phyloP scores from a whole-genome alignment of 345 rosid species.

The Murraya koenigii region DNA sequence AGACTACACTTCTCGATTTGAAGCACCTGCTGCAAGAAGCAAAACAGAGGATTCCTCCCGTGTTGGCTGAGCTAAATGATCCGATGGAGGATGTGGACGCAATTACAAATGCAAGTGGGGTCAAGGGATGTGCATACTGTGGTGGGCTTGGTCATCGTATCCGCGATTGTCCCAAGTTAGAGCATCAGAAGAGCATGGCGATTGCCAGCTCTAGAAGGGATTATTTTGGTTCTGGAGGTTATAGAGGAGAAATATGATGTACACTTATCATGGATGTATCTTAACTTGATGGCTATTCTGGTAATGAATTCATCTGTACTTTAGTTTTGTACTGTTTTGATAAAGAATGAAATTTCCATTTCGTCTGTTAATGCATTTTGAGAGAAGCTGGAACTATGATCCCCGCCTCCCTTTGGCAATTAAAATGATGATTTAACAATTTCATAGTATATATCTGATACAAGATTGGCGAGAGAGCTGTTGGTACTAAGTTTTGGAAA shows the following conservation, averaged over 20 bases:
- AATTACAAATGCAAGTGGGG: slow-evolving; percentile 69
- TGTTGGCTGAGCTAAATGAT: slow-evolving; percentile 79
- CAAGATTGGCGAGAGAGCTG: not conserved
- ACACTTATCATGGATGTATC: not conserved
- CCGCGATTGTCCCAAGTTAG: slow-evolving; percentile 82
- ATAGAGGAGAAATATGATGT: slow-evolving; percentile 73
- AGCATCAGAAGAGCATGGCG: slow-evolving; percentile 80
- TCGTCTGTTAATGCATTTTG: not conserved
- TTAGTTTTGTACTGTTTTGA: not conserved
- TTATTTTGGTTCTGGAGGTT: slow-evolving; percentile 90
- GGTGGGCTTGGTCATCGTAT: slow-evolving; percentile 95
- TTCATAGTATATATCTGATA: not conserved
- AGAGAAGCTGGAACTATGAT: not conserved
- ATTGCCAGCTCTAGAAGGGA: slow-evolving; percentile 81
- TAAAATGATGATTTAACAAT: not conserved
- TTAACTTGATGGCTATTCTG: not conserved
- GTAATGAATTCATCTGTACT: not conserved
- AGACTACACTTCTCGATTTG: slow-evolving; percentile 79
- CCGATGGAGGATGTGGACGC: slow-evolving; percentile 85
- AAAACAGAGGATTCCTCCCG: slow-evolving; percentile 91
- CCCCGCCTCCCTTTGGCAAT: not conserved
- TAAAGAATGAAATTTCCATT: not conserved
- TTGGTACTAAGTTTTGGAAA: not conserved
- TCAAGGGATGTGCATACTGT: slow-evolving; percentile 93
- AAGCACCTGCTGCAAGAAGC: slow-evolving; percentile 92